A percentile compares a stretch with the other conserved stretches of the same genome.
Conservation (phyloP, 352 stramenopile genomes). For the Phytophthora hybrid region DNA sequence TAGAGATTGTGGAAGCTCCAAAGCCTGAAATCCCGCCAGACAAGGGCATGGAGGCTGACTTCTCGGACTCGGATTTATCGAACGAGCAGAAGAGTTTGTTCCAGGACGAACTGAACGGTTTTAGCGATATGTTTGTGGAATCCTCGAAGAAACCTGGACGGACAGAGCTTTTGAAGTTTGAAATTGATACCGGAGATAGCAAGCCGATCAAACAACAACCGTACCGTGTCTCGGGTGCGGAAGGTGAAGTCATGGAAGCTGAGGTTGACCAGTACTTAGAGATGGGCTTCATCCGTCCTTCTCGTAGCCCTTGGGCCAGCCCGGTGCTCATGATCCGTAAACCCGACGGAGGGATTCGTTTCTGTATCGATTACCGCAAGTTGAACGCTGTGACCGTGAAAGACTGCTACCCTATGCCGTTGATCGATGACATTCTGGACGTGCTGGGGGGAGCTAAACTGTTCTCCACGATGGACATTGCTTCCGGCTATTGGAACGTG, state of each 20-base stretch:
- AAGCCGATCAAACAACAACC: conserved; percentile 12
- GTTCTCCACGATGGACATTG: conserved; percentile 8
- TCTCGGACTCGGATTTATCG: background rate
- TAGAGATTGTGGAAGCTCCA: background rate
- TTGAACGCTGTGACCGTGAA: conserved; percentile 17
- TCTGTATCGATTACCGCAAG: conserved; percentile 22
- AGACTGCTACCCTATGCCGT: conserved; percentile 12
- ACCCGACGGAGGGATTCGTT: conserved; percentile 4
- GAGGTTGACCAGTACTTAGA: conserved; percentile 10
- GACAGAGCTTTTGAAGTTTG: conserved; percentile 12
- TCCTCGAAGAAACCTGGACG: conserved; percentile 3
- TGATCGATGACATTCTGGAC: conserved; percentile 24
- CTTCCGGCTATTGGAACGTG: no score
- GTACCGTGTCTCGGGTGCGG: conserved; percentile 10
- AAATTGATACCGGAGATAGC: conserved; percentile 13
- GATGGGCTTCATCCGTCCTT: conserved; percentile 1
- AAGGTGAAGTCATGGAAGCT: conserved; percentile 17
- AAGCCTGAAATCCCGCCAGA: background rate
- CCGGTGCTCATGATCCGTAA: background rate
- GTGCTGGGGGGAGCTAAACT: conserved; percentile 5
- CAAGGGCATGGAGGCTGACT: background rate
- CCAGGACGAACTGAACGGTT: background rate
- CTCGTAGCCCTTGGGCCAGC: conserved; percentile 2
- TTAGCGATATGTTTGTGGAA: conserved; percentile 4
- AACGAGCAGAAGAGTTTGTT: background rate